Evolutionary conservation across 176 grass and related monocot genomes (phyloP).

Genomic region (Olyra latifolia): DNA sequence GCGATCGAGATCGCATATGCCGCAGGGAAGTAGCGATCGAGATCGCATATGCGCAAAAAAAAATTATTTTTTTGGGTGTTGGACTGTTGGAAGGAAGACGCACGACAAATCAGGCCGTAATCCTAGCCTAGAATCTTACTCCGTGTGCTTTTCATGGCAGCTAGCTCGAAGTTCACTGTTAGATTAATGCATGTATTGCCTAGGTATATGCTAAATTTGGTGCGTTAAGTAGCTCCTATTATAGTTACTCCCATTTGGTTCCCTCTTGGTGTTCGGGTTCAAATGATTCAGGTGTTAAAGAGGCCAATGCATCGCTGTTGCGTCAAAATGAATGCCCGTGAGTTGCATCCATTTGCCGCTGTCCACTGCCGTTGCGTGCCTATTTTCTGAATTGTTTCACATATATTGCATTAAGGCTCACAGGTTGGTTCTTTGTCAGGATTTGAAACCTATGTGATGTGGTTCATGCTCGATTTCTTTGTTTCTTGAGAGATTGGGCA

Average conservation of each 20-base stretch:
- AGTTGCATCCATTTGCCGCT: not conserved
- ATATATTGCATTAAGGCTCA: not conserved
- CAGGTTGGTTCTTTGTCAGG: not conserved
- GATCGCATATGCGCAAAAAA: no score
- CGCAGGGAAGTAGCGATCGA: no score
- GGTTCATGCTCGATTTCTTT: not conserved
- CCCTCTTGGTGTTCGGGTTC: not conserved
- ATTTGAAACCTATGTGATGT: not conserved
- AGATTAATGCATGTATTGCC: not conserved
- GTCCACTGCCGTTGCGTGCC: not conserved
- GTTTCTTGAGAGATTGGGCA: not conserved
- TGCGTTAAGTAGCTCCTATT: not conserved
- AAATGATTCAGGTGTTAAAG: not conserved
- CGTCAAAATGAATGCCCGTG: not conserved
- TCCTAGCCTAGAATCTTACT: not conserved
- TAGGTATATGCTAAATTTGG: not conserved
- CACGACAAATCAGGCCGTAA: not conserved
- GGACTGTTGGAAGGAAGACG: not conserved
- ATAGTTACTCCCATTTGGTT: not conserved
- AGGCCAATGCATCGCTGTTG: not conserved
- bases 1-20: not conserved
- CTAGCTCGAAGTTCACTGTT: not conserved
- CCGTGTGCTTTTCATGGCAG: not conserved
- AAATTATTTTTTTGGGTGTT: not conserved
- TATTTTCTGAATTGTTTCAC: not conserved